Conservation (phyloP, 2,329 filamentous ascomycete species). For the Trichoderma afroharzianum region DNA sequence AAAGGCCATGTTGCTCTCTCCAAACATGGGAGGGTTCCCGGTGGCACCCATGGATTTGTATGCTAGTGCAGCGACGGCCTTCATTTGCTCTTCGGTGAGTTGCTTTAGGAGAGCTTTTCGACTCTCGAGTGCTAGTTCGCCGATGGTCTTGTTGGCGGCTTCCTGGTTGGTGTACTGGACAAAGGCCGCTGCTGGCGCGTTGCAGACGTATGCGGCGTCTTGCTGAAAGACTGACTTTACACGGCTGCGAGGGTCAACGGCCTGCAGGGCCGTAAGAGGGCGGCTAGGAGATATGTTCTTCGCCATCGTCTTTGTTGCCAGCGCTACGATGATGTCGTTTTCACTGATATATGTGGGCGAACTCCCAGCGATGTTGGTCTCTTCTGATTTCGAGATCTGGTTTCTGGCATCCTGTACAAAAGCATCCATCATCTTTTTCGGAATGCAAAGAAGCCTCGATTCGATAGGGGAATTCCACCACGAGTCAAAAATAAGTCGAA, state of each 20-base stretch:
- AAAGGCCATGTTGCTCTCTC: neutral
- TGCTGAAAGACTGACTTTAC: neutral
- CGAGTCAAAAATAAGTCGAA: neutral
- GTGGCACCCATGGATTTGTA: neutral
- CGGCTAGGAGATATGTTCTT: neutral
- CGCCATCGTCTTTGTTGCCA: neutral
- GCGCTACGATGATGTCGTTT: neutral
- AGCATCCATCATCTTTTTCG: neutral
- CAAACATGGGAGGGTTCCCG: neutral
- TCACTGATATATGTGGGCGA: neutral
- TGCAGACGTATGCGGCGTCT: constrained; percentile 4
- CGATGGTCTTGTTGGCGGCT: neutral
- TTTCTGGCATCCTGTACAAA: neutral
- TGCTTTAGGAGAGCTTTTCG: neutral
- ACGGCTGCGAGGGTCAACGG: neutral
- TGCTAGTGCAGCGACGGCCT: neutral
- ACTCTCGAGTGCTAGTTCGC: neutral
- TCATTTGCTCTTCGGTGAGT: constrained; percentile 6
- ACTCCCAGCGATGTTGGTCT: neutral
- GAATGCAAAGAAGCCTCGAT: neutral
- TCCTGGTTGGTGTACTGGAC: neutral
- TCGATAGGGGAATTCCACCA: neutral
- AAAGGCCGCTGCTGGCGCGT: neutral
- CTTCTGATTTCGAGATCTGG: neutral
- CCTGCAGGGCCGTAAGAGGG: neutral